Conservation (phyloP, 2,329 filamentous ascomycete species). For the Thielaviopsis populi region DNA sequence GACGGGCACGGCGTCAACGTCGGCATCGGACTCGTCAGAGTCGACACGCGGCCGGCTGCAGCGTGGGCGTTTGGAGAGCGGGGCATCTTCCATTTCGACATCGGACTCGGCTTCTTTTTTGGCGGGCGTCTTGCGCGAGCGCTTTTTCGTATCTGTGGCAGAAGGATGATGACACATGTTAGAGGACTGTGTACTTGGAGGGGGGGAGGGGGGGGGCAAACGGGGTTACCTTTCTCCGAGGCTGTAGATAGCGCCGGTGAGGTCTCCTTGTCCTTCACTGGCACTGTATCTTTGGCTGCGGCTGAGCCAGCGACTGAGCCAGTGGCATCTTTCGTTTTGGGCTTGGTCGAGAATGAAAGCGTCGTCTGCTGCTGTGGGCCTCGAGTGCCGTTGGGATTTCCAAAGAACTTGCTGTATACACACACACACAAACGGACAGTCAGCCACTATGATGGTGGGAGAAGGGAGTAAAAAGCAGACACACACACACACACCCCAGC, state of each 20-base stretch:
- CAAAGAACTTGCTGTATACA: constrained; percentile 71
- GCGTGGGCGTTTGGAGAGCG: constrained; percentile 10
- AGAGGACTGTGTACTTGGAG: not conserved
- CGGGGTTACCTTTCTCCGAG: constrained; percentile 16
- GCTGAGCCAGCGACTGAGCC: not conserved
- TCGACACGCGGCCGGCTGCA: constrained; percentile 8
- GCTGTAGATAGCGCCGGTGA: constrained; percentile 7
- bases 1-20: constrained; percentile 6
- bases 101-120: constrained; percentile 22
- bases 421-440: not conserved
- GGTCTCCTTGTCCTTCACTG: constrained; percentile 20
- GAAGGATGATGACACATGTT: not conserved
- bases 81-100: constrained; percentile 18
- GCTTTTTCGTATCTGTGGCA: constrained; percentile 23
- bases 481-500: constrained; percentile 45
- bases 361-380: constrained; percentile 59
- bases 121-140: constrained; percentile 21
- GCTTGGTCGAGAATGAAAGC: constrained; percentile 55
- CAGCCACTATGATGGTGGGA: too few species aligned
- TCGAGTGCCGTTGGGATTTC: constrained; percentile 40
- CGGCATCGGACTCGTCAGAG: constrained; percentile 16
- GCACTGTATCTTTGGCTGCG: not conserved
- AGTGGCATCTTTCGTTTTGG: constrained; percentile 20
- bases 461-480: not conserved
- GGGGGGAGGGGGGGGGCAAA: not conserved